A percentile compares a stretch with the other conserved stretches of the same genome.
Conservation (phyloP, 2,329 filamentous ascomycete genomes). For the Dendryphion nanum region DNA sequence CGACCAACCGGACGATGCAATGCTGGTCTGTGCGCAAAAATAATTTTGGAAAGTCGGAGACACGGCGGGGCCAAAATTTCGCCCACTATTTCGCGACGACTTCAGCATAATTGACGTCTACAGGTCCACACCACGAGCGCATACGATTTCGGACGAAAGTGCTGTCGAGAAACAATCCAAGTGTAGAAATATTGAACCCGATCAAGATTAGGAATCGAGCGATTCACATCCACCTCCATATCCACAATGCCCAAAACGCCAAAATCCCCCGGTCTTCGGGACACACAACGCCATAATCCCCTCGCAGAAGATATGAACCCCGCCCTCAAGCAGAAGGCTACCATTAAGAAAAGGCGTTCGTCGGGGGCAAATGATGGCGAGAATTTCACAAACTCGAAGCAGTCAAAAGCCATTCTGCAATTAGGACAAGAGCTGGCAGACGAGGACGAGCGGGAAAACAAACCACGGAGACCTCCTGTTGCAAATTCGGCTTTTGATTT, state of each 20-base stretch:
- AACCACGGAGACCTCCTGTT: constrained; percentile 41
- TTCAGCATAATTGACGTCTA: too few relatives aligned
- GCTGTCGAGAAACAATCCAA: too few relatives aligned
- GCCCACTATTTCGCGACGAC: too few relatives aligned
- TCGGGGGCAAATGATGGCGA: constrained; percentile 58
- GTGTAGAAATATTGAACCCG: too few relatives aligned
- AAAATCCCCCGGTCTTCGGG: constrained; percentile 53
- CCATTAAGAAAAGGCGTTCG: constrained; percentile 61
- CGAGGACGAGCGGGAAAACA: constrained; percentile 65
- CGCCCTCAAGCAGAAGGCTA: constrained; percentile 68
- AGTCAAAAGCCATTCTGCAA: constrained; percentile 82
- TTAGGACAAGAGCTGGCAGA: constrained; percentile 87
- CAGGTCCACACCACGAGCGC: constrained; percentile 1
- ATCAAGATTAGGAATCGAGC: too few relatives aligned
- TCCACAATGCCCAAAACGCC: constrained; percentile 81
- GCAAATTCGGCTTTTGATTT: constrained; percentile 73
- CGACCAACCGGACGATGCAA: too few relatives aligned
- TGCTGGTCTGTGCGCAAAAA: too few relatives aligned
- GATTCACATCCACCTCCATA: too few relatives aligned
- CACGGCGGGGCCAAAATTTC: too few relatives aligned
- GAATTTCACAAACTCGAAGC: constrained; percentile 82
- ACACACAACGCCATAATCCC: constrained; percentile 77
- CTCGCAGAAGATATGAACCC: constrained; percentile 83
- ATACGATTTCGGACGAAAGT: neutral
- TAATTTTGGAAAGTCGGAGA: too few relatives aligned